Percentiles rank a stretch among this genome's conserved stretches.
Conservation (phyloP, 2,329 filamentous ascomycete genomes). For the Boeremia exigua region DNA sequence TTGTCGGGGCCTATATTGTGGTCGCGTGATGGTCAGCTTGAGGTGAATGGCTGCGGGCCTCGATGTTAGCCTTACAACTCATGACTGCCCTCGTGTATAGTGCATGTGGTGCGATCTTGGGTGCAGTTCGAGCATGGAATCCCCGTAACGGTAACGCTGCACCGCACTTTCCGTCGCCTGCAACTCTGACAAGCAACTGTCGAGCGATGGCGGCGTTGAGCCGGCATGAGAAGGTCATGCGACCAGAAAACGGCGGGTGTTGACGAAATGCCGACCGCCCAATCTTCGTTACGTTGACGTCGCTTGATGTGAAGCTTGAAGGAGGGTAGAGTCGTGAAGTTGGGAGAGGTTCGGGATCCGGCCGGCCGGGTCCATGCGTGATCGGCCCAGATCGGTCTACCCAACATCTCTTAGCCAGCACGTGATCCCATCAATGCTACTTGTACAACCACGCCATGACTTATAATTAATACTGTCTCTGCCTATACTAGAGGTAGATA, state of each 20-base stretch:
- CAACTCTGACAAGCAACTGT: slow-evolving; percentile 16
- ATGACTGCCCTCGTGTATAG: slow-evolving; percentile 4
- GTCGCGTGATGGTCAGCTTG: neutral
- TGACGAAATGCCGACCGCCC: neutral
- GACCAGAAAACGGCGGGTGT: neutral
- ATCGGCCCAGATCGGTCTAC: no score
- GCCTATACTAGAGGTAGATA: no score
- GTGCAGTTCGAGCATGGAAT: slow-evolving; percentile 12
- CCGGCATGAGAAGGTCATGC: neutral
- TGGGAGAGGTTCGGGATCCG: no score
- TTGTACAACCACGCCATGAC: no score
- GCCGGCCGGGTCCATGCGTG: no score
- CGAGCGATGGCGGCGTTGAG: slow-evolving; percentile 12
- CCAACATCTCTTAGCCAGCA: no score
- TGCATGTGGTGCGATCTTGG: slow-evolving; percentile 6
- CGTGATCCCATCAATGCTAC: no score
- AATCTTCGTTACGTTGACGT: neutral
- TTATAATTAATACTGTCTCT: no score
- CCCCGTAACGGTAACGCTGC: slow-evolving; percentile 13
- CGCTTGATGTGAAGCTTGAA: no score
- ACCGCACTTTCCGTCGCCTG: slow-evolving; percentile 18
- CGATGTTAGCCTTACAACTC: slow-evolving; percentile 11
- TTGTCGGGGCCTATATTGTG: neutral
- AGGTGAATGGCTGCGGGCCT: neutral
- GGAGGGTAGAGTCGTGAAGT: no score